These are phyloP conservation scores for Microascus cirrosus DNA, from an alignment of 2,329 filamentous ascomycete species.

Conservation along the genomic window DNA sequence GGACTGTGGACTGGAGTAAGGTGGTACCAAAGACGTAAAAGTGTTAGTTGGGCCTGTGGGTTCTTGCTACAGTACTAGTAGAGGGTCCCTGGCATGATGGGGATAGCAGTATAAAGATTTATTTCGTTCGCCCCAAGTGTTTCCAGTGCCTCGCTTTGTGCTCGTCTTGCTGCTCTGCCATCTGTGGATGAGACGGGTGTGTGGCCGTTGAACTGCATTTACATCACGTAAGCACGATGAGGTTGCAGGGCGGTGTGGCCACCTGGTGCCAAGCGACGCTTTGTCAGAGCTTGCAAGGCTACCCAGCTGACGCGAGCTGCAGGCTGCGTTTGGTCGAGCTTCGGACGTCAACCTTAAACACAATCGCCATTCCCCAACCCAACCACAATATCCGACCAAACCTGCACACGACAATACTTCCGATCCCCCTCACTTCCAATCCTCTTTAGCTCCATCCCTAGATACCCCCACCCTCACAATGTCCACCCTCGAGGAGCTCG, in stretches of 20 bases:
- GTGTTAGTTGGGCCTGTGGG: not conserved
- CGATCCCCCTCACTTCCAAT: not conserved
- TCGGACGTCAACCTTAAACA: not conserved
- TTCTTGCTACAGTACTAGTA: not conserved
- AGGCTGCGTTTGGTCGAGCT: not conserved
- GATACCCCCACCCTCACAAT: conserved; percentile 33
- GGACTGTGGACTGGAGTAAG: not conserved
- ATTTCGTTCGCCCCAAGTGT: not conserved
- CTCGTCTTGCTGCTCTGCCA: too few relatives aligned
- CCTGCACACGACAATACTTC: not conserved
- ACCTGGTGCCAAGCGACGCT: not conserved
- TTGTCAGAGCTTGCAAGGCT: not conserved
- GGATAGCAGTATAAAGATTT: not conserved
- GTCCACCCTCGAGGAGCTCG: conserved; percentile 87
- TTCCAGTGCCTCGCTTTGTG: not conserved
- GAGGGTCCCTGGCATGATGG: not conserved
- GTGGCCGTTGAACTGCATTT: not conserved
- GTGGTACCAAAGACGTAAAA: conserved; percentile 1
- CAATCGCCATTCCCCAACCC: not conserved
- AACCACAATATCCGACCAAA: not conserved
- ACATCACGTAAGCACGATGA: not conserved
- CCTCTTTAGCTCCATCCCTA: not conserved
- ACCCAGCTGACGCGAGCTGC: not conserved
- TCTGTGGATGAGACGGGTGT: too few relatives aligned
- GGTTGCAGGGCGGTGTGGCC: not conserved